Base-by-base conservation (phyloP, 2,329 filamentous ascomycete species). In the Hypoxylon sp. region DNA sequence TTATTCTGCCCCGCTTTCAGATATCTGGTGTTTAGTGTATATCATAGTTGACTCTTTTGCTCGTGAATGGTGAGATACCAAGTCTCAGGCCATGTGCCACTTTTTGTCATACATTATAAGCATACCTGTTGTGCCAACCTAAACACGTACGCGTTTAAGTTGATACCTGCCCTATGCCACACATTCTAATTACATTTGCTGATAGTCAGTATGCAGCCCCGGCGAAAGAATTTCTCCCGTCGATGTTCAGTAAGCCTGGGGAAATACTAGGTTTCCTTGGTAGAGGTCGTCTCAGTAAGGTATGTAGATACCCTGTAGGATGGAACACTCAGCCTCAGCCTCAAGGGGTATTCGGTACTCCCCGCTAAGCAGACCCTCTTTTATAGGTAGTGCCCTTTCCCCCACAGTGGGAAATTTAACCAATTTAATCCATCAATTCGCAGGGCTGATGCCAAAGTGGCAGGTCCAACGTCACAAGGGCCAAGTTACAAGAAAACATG, bases 361-460 rank as follows among this genome's bases (percentile, higher is more conserved):
- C 64, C 34, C 34, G 34, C 34, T 36, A 49, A 7, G 41, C 52
- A 45, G 55, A 65, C 65, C 48, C 58, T 57, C 53, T 61, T 51
- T 68, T 34, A 23, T 28, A 53, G 53, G 46, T 61, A 53, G 45
- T 69, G 49, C 48, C 30, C 45, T 66, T 50, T 49, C 38, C 60
- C 45, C 67, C 64, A 64, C 68, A 70, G 60, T 60, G 28, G 38
- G 52, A 59, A 55, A 58, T 55, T 67, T 61, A 63, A 59, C 67
- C 63, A 69, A 68, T 68, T 65, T 63, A 48, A 68, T 65, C 57
- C 41, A 45, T 60, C 63, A 71, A 70, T 70, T 70, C 58, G 53
- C 65, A 70, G 68, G 68, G 64, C 65, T 68, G 65, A 63, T 59
- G 28, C 61, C 10, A 36, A 58, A 56, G 52, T 45, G 43, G 38